Base-by-base conservation (phyloP, 768 basidiomycete genomes). In the Porphyrellus cyaneotinctus region DNA sequence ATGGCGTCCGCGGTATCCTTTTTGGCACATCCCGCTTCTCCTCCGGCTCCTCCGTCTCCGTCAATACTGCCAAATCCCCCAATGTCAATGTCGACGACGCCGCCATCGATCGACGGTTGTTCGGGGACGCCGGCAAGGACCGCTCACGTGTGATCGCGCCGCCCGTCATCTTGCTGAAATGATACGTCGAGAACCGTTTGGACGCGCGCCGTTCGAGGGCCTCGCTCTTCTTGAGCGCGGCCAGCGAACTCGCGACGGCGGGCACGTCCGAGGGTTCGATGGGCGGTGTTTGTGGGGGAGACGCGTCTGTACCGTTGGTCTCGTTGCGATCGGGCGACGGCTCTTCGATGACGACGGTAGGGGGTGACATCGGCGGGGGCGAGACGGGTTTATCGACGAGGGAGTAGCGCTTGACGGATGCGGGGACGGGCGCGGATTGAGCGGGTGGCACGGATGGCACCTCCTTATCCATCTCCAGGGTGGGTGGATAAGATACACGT, bases 171-270 rank as follows among this genome's bases (percentile, higher is more conserved):
- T 95, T 95, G 43, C 88, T 85, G 62, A 97, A 88, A 58, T 94
- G 91, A 67, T 95, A 98, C 2, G 86, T 85, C 38, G 94, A 97
- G 72, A 94, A 98, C 0, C 97, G 88, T 66, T 97, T 97, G 20
- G 91, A 94, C 17, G 95, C 95, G 42, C 95, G 79, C 20, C 95
- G 83, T 61, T 94, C 91, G 35, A 98, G 79, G 1, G 84, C 79
- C 59, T 95, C 93, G 46, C 82, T 85, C 62, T 87, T 84, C 70
- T 95, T 88, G 42, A 99, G 77, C 9, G 93, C 93, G 8, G 91
- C 92, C 11, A 98, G 78, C 6, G 91, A 88, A 62, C 82, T 82
- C 47, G 88, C 88, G 23, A 90, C 82, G 0, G 81, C 86, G 33
- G 87, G 85, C 13, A 74, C 69, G 31, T 77, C 74, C n/a, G 75